Evolutionary conservation across 2,329 filamentous ascomycete species (phyloP), one percentile per base, ranked within the genome.

Genomic region (Trichophyton rubrum): DNA sequence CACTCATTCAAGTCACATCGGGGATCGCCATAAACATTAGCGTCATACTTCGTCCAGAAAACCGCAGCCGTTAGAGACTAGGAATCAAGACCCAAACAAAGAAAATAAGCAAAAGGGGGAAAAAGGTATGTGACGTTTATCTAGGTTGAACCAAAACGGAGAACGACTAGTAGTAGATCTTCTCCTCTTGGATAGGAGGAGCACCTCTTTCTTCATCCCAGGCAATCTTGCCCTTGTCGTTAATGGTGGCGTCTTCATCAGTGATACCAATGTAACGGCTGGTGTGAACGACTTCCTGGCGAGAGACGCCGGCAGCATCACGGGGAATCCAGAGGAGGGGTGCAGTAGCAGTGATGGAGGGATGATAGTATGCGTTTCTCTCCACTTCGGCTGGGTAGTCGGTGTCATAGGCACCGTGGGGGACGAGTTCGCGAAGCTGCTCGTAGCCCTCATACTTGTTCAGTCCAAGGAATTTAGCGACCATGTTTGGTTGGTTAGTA

Each of bases 291-390:
- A 93, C 79, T 73, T 95, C 90, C 70, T 95, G 88, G 67, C 80
- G 80, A 59, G 85, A 89, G 47, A 96, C 82, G 8, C 89, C 88
- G 56, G 84, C 84, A 0, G 79, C 74, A 68, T 96, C 90, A 60
- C 82, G 78, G 0, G 90, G 89, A 27, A 96, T 88, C 90, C 90
- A 96, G n/a, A 96, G 78, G 33, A 89, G 75, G 1, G 88, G 88
- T 1, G 82, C 73, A 66, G 79, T 65, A 63, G 82, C 78, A 24
- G 73, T 81, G 69, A 92, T 80, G 0, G 86, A 81, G 0, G 90
- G 89, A 64, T 90, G 85, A 72, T 82, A 82, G 74, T 89, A 92
- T 0, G 88, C 90, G 57, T 87, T 80, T 9, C 79, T 77, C 69
- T 87, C 82, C 1, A 83, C 76, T 58, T 85, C 79, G 0, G 79